phyloP scores from a whole-genome alignment of 2,329 filamentous ascomycete genomes.

The Curvularia lunata region DNA sequence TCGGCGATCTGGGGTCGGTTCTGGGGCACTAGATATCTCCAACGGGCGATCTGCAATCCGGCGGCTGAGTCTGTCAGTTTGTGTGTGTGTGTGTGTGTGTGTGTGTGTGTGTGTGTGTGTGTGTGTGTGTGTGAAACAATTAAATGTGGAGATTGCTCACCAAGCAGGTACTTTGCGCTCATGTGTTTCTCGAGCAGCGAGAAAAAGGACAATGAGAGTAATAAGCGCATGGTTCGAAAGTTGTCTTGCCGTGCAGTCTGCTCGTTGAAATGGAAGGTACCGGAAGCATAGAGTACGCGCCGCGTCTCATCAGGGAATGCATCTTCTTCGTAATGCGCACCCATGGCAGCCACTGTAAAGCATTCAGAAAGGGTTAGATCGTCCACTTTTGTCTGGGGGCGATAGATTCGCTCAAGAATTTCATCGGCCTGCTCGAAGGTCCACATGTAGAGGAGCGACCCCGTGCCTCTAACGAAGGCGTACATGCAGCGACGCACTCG shows the following conservation, averaged over 20 bases:
- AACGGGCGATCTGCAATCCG: slow-evolving; percentile 46
- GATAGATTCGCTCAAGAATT: slow-evolving; percentile 46
- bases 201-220: slow-evolving; percentile 47
- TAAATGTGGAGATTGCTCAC: slow-evolving; percentile 27
- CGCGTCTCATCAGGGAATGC: slow-evolving; percentile 43
- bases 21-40: slow-evolving; percentile 33
- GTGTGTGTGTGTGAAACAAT: background rate
- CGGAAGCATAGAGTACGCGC: slow-evolving; percentile 43
- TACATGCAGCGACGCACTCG: slow-evolving; percentile 40
- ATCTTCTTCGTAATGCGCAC: slow-evolving; percentile 47
- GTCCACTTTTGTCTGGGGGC: slow-evolving; percentile 34
- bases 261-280: slow-evolving; percentile 43
- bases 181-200: slow-evolving; percentile 49
- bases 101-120: too few relatives aligned
- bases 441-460: slow-evolving; percentile 48
- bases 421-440: slow-evolving; percentile 40
- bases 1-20: slow-evolving; percentile 1
- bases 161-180: slow-evolving; percentile 47
- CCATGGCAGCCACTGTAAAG: slow-evolving; percentile 47
- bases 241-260: slow-evolving; percentile 39
- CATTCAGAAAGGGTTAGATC: slow-evolving; percentile 46
- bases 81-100: too few relatives aligned
- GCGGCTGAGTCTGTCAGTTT: slow-evolving; percentile 35
- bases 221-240: slow-evolving; percentile 44
- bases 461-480: slow-evolving; percentile 45